Evolutionary conservation across 331 rosid genomes (phyloP).

Genomic region (Rosa hybrid): DNA sequence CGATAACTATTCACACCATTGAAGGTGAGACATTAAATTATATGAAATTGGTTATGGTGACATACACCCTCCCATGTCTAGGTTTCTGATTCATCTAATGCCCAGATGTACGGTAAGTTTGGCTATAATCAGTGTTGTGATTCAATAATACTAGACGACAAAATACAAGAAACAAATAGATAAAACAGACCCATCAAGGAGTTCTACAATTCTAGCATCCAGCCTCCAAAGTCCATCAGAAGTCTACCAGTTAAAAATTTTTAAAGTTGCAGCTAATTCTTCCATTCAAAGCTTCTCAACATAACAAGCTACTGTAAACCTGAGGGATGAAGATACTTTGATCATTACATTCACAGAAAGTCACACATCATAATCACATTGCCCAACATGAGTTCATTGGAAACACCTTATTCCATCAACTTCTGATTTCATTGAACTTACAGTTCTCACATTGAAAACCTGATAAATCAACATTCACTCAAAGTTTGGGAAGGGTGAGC

Average conservation of each 20-base stretch:
- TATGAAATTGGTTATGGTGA: neutral
- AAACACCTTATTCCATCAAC: too few species aligned
- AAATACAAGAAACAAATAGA: neutral
- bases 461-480: too few species aligned
- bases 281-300: neutral
- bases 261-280: neutral
- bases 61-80: neutral
- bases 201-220: neutral
- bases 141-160: neutral
- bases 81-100: neutral
- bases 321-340: neutral
- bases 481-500: too few species aligned
- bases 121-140: neutral
- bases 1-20: neutral
- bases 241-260: neutral
- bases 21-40: neutral
- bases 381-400: neutral
- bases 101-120: neutral
- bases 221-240: neutral
- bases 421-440: too few species aligned
- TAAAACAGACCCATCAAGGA: neutral
- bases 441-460: too few species aligned
- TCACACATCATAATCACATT: neutral
- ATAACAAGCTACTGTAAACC: neutral
- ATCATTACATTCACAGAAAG: neutral